Conservation (phyloP, 1,284 basidiomycete genomes). For the Puccinia novopanici region DNA sequence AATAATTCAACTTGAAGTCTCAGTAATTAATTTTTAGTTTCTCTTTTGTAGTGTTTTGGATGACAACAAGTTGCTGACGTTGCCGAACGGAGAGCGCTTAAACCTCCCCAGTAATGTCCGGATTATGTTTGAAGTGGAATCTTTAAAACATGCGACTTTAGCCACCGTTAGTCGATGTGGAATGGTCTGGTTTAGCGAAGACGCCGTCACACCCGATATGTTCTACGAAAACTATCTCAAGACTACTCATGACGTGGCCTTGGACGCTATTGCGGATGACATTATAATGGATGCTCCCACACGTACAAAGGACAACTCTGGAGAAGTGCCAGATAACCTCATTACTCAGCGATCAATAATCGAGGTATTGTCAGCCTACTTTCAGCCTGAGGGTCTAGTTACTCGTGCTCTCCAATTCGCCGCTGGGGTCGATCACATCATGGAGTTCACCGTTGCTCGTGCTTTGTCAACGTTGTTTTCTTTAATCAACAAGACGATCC, state of each 20-base stretch:
- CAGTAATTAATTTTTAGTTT: not conserved
- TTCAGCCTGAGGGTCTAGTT: constrained; percentile 79
- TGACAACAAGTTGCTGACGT: constrained; percentile 95
- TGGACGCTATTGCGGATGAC: constrained; percentile 91
- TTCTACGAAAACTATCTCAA: constrained; percentile 85
- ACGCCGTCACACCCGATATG: constrained; percentile 87
- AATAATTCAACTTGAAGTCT: constrained; percentile 2
- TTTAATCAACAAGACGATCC: constrained; percentile 90
- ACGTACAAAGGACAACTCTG: constrained; percentile 66
- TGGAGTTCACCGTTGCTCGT: constrained; percentile 93
- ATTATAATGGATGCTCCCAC: constrained; percentile 63
- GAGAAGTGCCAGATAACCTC: constrained; percentile 68
- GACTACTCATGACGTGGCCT: constrained; percentile 72
- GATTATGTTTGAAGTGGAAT: constrained; percentile 99
- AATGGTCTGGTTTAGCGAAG: constrained; percentile 99
- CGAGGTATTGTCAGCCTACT: constrained; percentile 75
- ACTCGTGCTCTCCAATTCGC: constrained; percentile 76
- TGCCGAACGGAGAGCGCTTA: constrained; percentile 97
- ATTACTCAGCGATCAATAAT: constrained; percentile 77
- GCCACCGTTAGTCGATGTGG: constrained; percentile 99
- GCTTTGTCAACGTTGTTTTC: constrained; percentile 96
- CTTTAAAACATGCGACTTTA: constrained; percentile 92
- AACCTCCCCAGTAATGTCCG: constrained; percentile 95
- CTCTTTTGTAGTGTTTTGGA: constrained; percentile 77
- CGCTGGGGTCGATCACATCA: constrained; percentile 85